These are phyloP conservation scores for Pythium plurisporium DNA, from an alignment of 352 stramenopile species.

Conservation along the genomic window DNA sequence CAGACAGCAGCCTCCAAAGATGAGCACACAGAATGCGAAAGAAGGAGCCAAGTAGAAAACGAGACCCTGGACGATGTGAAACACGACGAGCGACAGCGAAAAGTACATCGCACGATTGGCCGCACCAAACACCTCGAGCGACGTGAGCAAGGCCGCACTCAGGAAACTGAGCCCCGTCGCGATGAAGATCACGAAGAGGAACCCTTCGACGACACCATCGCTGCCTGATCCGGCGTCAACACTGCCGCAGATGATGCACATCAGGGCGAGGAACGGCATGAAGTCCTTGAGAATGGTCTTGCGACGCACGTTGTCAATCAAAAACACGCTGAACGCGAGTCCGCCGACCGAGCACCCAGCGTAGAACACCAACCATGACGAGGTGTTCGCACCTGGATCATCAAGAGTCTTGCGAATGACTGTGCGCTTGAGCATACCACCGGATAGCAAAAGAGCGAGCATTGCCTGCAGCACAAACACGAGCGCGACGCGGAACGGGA, in stretches of 20 bases:
- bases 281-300: slow-evolving; percentile 89
- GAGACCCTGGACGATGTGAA: slow-evolving; percentile 65
- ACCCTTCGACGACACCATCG: slow-evolving; percentile 40
- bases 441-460: slow-evolving; percentile 68
- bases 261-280: slow-evolving; percentile 52
- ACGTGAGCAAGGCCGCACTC: slow-evolving; percentile 76
- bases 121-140: slow-evolving; percentile 77
- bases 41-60: slow-evolving; percentile 61
- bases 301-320: slow-evolving; percentile 75
- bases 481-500: slow-evolving; percentile 62
- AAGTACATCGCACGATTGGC: slow-evolving; percentile 60
- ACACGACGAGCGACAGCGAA: slow-evolving; percentile 67
- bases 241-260: slow-evolving; percentile 57
- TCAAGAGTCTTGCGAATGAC: slow-evolving; percentile 42
- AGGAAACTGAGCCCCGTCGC: slow-evolving; percentile 58
- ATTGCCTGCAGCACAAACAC: slow-evolving; percentile 61
- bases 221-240: slow-evolving; percentile 41
- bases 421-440: slow-evolving; percentile 58
- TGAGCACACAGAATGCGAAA: slow-evolving; percentile 70
- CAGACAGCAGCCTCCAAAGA: slow-evolving; percentile 62
- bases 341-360: slow-evolving; percentile 69
- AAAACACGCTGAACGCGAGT: slow-evolving; percentile 61
- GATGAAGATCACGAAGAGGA: slow-evolving; percentile 63
- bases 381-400: slow-evolving; percentile 47
- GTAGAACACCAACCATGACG: slow-evolving; percentile 77